A percentile compares a stretch with the other conserved stretches of the same genome.
Conservation (phyloP, 2,329 filamentous ascomycete genomes). For the Didymella lethalis region DNA sequence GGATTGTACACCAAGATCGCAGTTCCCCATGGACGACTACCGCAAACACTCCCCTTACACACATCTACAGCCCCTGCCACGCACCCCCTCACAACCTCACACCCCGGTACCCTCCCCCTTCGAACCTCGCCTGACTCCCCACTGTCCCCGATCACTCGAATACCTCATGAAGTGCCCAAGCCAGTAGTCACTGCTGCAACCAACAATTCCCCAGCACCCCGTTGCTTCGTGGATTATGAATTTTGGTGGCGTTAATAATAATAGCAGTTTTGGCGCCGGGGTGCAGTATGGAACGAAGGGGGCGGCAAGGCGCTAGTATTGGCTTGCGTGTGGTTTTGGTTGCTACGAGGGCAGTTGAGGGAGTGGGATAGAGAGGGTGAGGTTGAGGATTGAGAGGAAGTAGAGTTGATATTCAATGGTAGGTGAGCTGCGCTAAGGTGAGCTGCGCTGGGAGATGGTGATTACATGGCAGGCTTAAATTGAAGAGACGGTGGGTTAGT, state of each 20-base stretch:
- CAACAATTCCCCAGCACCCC: conserved; percentile 38
- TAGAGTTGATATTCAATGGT: not conserved
- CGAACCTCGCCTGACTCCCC: conserved; percentile 40
- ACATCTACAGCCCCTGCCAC: conserved; percentile 15
- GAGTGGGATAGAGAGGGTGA: conserved; percentile 11
- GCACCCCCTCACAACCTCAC: conserved; percentile 28
- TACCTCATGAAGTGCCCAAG: conserved; percentile 43
- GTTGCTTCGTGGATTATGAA: not conserved
- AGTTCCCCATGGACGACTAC: not conserved
- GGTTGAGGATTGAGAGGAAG: not conserved
- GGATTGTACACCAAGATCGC: not conserved
- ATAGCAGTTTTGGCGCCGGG: conserved; percentile 33
- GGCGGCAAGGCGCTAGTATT: conserved; percentile 46
- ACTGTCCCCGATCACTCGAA: conserved; percentile 44
- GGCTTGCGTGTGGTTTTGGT: conserved; percentile 44
- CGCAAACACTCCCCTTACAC: not conserved
- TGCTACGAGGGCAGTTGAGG: conserved; percentile 39
- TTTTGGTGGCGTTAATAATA: conserved; percentile 34
- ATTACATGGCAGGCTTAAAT: too few relatives aligned
- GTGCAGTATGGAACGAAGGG: conserved; percentile 38
- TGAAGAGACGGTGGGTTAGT: too few relatives aligned
- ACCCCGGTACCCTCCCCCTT: conserved; percentile 32
- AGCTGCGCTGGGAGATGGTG: too few relatives aligned
- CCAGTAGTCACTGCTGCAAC: conserved; percentile 45
- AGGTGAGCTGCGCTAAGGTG: too few relatives aligned